These are phyloP conservation scores for Trichoderma parareesei DNA, from an alignment of 495 filamentous ascomycete genomes.

Conservation along the genomic window DNA sequence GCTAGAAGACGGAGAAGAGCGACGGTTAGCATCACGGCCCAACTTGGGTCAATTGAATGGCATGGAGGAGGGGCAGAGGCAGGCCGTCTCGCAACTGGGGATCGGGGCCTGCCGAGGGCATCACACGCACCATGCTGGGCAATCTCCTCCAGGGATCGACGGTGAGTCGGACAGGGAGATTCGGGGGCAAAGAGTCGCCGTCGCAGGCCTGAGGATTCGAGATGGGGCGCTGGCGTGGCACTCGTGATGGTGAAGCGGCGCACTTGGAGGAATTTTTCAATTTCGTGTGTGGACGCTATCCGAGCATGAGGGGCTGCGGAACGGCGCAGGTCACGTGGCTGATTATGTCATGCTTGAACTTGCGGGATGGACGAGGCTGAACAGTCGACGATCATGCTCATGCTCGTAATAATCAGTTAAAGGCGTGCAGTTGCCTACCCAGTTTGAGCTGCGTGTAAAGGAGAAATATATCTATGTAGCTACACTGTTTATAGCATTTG, in stretches of 20 bases:
- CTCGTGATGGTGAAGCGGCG: conserved; percentile 9
- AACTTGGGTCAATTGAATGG: conserved; percentile 46
- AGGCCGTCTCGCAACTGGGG: neutral
- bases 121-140: conserved; percentile 34
- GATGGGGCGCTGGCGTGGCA: conserved; percentile 12
- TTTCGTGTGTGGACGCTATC: conserved; percentile 16
- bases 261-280: conserved; percentile 13
- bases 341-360: neutral
- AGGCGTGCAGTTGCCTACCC: too few relatives aligned
- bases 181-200: conserved; percentile 11
- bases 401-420: too few relatives aligned
- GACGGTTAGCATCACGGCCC: conserved; percentile 22
- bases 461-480: too few relatives aligned
- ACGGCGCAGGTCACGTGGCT: conserved; percentile 4
- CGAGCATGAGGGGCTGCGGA: conserved; percentile 13
- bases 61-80: conserved; percentile 13
- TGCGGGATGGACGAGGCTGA: too few relatives aligned
- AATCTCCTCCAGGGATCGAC: conserved; percentile 28
- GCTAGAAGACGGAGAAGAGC: conserved; percentile 18
- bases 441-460: too few relatives aligned
- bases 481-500: too few relatives aligned
- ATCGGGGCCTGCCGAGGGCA: neutral
- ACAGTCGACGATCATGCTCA: too few relatives aligned
- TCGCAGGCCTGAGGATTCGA: conserved; percentile 11
- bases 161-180: conserved; percentile 20